Conservation (phyloP, 2,329 filamentous ascomycete species). For the Alternaria sp. region DNA sequence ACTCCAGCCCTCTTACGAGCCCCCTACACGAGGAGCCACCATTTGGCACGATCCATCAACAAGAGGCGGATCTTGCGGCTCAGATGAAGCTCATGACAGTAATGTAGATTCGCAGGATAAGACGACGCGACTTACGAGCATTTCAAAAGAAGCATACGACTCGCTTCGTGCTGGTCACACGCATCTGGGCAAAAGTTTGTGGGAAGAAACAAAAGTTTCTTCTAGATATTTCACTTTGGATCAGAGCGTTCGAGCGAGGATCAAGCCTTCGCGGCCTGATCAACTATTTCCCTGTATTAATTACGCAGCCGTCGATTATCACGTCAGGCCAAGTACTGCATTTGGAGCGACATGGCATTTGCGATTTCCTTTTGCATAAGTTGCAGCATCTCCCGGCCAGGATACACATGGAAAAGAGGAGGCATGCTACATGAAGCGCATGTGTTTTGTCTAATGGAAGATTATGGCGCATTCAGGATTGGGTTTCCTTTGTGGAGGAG, state of each 20-base stretch:
- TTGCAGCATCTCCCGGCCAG: slow-evolving; percentile 28
- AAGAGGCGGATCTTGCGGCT: slow-evolving; percentile 44
- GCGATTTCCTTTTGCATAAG: slow-evolving; percentile 37
- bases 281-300: slow-evolving; percentile 41
- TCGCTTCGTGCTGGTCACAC: slow-evolving; percentile 24
- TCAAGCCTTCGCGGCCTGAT: slow-evolving; percentile 24
- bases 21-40: slow-evolving; percentile 48
- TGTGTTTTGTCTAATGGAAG: slow-evolving; percentile 25
- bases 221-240: slow-evolving; percentile 43
- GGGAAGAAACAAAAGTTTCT: slow-evolving; percentile 35
- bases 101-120: slow-evolving; percentile 44
- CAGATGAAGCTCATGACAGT: slow-evolving; percentile 54
- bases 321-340: slow-evolving; percentile 37
- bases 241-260: slow-evolving; percentile 43
- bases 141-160: slow-evolving; percentile 7
- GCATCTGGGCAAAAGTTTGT: slow-evolving; percentile 30
- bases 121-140: slow-evolving; percentile 23
- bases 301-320: slow-evolving; percentile 37
- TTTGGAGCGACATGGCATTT: slow-evolving; percentile 46
- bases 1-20: slow-evolving; percentile 54
- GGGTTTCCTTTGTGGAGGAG: slow-evolving; percentile 15
- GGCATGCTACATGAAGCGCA: slow-evolving; percentile 16
- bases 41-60: slow-evolving; percentile 45
- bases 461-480: slow-evolving; percentile 19
- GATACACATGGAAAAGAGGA: slow-evolving; percentile 30